Percentiles rank a stretch among this genome's conserved stretches.
Conservation (phyloP, 2,329 filamentous ascomycete genomes). For the Cordyceps fumosorosea region DNA sequence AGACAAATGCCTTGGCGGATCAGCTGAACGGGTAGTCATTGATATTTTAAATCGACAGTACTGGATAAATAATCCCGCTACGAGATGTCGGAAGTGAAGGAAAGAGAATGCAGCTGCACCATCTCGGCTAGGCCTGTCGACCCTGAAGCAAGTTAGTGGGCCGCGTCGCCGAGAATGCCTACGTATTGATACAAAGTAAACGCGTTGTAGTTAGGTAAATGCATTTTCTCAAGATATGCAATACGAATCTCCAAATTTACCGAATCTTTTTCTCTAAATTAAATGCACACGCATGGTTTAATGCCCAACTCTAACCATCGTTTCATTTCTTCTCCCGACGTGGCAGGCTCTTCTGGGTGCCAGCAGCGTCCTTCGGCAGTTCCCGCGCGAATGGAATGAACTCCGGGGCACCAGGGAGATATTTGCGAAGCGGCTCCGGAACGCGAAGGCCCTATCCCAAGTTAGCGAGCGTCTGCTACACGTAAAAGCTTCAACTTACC, state of each 20-base stretch:
- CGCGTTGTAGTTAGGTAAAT: too few relatives aligned
- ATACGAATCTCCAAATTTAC: not conserved
- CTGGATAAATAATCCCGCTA: not conserved
- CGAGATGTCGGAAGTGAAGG: not conserved
- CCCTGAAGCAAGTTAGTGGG: too few relatives aligned
- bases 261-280: not conserved
- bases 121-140: too few relatives aligned
- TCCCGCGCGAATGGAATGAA: slow-evolving; percentile 88
- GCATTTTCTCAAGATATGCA: too few relatives aligned
- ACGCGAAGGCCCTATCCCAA: slow-evolving; percentile 62
- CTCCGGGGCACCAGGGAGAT: slow-evolving; percentile 81
- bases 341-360: slow-evolving; percentile 25
- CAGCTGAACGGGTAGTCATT: not conserved
- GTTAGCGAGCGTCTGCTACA: not conserved
- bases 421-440: slow-evolving; percentile 78
- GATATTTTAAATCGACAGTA: not conserved
- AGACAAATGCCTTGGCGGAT: not conserved
- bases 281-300: not conserved
- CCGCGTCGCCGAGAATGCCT: too few relatives aligned
- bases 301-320: not conserved
- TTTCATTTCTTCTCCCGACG: slow-evolving; percentile 23
- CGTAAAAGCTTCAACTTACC: slow-evolving; percentile 36
- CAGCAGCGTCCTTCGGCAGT: slow-evolving; percentile 60
- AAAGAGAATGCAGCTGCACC: too few relatives aligned
- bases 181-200: too few relatives aligned